Conservation (phyloP, 768 basidiomycete species). For the Tylopilus vinaceipallidus region DNA sequence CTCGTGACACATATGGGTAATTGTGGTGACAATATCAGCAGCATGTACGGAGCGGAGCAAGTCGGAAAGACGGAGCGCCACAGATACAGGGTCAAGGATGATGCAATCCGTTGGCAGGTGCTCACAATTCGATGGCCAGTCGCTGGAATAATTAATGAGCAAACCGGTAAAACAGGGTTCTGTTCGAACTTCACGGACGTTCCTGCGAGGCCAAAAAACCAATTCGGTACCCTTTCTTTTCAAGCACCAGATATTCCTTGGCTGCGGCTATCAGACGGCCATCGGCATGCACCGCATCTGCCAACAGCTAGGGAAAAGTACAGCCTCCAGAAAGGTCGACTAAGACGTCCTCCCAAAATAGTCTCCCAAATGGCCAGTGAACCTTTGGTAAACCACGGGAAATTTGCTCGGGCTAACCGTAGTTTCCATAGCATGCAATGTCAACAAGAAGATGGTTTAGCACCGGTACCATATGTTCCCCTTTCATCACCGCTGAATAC, state of each 20-base stretch:
- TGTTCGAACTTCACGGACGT: not conserved
- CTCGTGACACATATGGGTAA: conserved; percentile 16
- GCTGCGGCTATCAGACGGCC: conserved; percentile 1
- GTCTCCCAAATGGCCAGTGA: too few relatives aligned
- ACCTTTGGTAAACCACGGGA: too few relatives aligned
- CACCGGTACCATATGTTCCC: conserved; percentile 1
- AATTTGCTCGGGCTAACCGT: not conserved
- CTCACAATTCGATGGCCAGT: conserved; percentile 7
- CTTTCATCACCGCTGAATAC: conserved; percentile 12
- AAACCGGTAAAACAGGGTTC: not conserved
- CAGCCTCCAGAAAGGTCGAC: conserved; percentile 5
- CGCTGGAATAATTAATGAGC: not conserved
- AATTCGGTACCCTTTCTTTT: conserved; percentile 5
- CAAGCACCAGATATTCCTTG: conserved; percentile 8
- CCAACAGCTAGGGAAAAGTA: conserved; percentile 11
- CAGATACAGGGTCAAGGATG: conserved; percentile 10
- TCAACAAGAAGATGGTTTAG: conserved; percentile 12
- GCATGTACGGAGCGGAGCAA: not conserved
- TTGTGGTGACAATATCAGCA: conserved; percentile 4
- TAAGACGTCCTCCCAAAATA: conserved; percentile 8
- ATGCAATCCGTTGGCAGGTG: conserved; percentile 6
- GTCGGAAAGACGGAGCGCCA: conserved; percentile 3
- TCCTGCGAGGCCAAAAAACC: conserved; percentile 11
- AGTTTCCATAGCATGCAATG: conserved; percentile 7
- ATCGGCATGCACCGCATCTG: conserved; percentile 7